A percentile compares a stretch with the other conserved stretches of the same genome.
These are phyloP conservation scores for Grigorovia yakushimaensis DNA, from an alignment of 805 yeast genomes.

Conservation along the genomic window DNA sequence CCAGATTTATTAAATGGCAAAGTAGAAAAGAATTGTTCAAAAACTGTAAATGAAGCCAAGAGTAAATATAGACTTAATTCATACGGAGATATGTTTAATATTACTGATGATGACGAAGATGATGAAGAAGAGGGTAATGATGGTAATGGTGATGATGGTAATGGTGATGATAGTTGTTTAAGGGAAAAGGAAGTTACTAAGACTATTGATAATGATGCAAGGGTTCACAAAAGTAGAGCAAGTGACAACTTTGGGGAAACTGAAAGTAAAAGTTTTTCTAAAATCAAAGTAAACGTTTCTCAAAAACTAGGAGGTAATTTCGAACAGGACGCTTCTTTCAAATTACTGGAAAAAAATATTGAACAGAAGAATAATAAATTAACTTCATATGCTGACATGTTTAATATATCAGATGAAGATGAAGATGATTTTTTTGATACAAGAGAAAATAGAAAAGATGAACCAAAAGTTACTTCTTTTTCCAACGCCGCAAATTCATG, in stretches of 20 bases:
- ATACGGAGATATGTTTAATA: constrained; percentile 1
- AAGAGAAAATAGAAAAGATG: not conserved
- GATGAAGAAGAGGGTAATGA: not conserved
- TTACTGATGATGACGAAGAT: constrained; percentile 4
- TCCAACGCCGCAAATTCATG: not conserved
- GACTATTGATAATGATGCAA: no score
- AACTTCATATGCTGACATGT: not conserved
- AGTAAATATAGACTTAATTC: not conserved
- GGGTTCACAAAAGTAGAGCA: no score
- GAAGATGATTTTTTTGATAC: not conserved
- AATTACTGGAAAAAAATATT: no score
- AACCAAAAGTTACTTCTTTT: no score
- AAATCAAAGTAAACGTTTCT: no score
- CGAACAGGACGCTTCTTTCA: no score
- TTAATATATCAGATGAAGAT: not conserved
- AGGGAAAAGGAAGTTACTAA: not conserved
- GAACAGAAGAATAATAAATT: not conserved
- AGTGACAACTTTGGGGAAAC: no score
- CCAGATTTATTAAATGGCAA: no score
- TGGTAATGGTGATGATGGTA: no score
- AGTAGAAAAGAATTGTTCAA: no score
- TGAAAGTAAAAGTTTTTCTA: no score
- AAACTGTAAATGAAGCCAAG: not conserved
- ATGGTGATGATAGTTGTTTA: constrained; percentile 8
- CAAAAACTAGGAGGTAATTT: no score